Evolutionary conservation across 2,329 filamentous ascomycete species (phyloP), one percentile per base, ranked within the genome.

Genomic region (Botrytis sinoallii): DNA sequence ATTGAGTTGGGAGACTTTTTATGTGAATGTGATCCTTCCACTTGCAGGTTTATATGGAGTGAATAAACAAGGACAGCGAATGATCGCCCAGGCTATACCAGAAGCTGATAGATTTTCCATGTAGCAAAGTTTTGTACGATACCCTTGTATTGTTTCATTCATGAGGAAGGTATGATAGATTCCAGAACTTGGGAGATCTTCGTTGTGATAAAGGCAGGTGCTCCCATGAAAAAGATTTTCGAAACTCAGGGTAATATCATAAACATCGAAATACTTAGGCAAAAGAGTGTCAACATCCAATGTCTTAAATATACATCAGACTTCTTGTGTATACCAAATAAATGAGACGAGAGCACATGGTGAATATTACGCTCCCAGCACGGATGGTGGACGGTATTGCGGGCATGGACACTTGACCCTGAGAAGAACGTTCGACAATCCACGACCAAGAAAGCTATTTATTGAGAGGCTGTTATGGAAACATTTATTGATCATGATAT

Each of bases 201-300:
- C 18, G 12, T 40, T 65, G 46, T 55, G 35, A 52, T 66, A 55
- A 65, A n/a, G 25, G 69, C 69, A 66, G 69, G 69, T 55, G 7
- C 32, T 20, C 18, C n/a, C 59, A 55, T 71, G 59, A 32, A 40
- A 18, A 35, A 18, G 5, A 32, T 40, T 52, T 40, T 44, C 42
- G 14, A 64, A 38, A 29, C 3, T 25, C 35, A 52, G 16, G 18
- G 48, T 25, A 7, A 7, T 20, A 38, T 40, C 25, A 16, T 65
- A 65, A 22, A 52, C 18, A 12, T 38, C 18, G 14, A 65, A 25
- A 44, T 20, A 42, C 22, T 25, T 3, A 64, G 52, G 35, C 42
- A 64, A 6, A 65, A 25, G 42, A 38, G 25, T 48, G 9, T 25
- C 57, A n/a, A 64, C 59, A 71, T 8, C 22, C n/a, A 25, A 48